Evolutionary conservation across 208 protist genomes (phyloP).

Genomic region (Vickermania spadyakhi): DNA sequence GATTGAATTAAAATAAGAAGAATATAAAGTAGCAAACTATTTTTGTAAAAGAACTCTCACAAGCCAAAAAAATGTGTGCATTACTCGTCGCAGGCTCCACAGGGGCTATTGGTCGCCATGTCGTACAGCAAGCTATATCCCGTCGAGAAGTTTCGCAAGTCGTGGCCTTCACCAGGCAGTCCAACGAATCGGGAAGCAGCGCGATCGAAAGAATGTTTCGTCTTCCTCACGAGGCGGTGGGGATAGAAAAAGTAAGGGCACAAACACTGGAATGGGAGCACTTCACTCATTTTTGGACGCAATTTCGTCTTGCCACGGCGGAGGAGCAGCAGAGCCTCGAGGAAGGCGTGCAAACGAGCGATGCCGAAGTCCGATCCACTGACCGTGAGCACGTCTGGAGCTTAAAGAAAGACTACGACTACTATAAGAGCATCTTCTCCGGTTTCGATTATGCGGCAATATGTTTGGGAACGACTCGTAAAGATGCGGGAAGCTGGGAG

Average conservation of each 20-base stretch:
- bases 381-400: neutral
- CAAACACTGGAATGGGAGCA: conserved; percentile 60
- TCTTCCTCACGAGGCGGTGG: conserved; percentile 8
- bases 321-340: neutral
- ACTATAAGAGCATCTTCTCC: conserved; percentile 35
- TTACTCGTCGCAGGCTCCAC: conserved; percentile 67
- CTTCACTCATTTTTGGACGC: conserved; percentile 28
- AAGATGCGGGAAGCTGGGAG: conserved; percentile 58
- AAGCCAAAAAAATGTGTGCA: too few species aligned
- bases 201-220: neutral
- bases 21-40: too few species aligned
- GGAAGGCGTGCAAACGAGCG: too few species aligned
- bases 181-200: neutral
- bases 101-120: conserved; percentile 54
- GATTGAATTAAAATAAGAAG: too few species aligned
- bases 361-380: neutral
- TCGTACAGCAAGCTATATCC: conserved; percentile 38
- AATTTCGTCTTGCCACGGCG: conserved; percentile 1
- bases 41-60: too few species aligned
- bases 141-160: conserved; percentile 28
- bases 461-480: conserved; percentile 73
- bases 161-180: conserved; percentile 44
- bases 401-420: conserved; percentile 4
- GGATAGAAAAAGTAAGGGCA: conserved; percentile 18
- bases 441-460: conserved; percentile 56